Percentiles rank a stretch among this genome's conserved stretches.
phyloP scores from a whole-genome alignment of 306 rosid genomes.

The Heteromeles arbutifolia region DNA sequence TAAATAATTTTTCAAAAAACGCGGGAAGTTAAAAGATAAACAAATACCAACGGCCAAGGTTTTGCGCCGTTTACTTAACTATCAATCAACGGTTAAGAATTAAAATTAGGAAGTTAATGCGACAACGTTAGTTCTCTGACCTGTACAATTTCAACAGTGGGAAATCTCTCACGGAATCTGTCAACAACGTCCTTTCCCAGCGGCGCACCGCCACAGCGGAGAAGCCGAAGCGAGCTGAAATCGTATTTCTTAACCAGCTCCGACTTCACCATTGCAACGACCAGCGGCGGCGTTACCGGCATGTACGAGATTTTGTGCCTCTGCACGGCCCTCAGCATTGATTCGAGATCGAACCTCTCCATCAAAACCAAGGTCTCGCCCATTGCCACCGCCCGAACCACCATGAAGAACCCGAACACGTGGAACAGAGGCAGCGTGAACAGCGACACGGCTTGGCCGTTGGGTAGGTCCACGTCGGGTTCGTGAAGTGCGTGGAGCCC shows the following conservation, averaged over 20 bases:
- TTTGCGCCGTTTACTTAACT: not conserved
- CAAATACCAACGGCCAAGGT: not conserved
- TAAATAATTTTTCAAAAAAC: too few relatives aligned
- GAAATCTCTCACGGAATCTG: constrained; percentile 42
- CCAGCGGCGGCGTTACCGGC: constrained; percentile 79
- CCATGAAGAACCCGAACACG: constrained; percentile 65
- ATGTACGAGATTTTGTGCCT: constrained; percentile 43
- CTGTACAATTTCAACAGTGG: constrained; percentile 51
- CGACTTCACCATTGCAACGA: constrained; percentile 65
- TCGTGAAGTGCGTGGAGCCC: constrained; percentile 20
- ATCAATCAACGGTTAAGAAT: not conserved
- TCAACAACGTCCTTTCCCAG: constrained; percentile 50
- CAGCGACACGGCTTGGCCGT: constrained; percentile 32
- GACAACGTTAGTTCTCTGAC: constrained; percentile 12
- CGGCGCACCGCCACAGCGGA: constrained; percentile 80
- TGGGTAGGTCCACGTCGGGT: not conserved
- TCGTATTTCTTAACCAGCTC: constrained; percentile 48
- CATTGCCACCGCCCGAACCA: constrained; percentile 31
- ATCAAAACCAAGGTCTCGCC: constrained; percentile 68
- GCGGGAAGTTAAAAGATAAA: not conserved
- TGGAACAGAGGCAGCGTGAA: constrained; percentile 60
- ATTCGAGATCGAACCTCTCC: constrained; percentile 59
- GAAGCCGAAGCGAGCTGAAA: constrained; percentile 45
- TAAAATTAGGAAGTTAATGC: not conserved
- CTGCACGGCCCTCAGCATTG: constrained; percentile 61